phyloP scores from a whole-genome alignment of 495 filamentous ascomycete species.

The Daldinia caldariorum region DNA sequence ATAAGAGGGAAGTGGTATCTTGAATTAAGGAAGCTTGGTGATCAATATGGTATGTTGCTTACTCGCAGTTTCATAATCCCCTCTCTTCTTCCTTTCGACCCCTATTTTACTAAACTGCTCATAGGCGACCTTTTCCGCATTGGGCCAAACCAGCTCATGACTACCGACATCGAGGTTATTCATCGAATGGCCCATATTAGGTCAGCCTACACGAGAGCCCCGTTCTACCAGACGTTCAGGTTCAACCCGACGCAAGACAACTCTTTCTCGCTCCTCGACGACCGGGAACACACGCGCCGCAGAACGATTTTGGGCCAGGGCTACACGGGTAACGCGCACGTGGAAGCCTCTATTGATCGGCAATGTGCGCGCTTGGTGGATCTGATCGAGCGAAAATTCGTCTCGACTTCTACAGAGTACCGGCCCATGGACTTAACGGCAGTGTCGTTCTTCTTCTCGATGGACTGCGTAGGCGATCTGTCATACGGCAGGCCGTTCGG shows the following conservation, averaged over 20 bases:
- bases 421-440: conserved; percentile 27
- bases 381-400: conserved; percentile 33
- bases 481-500: conserved; percentile 34
- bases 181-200: conserved; percentile 37
- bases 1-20: conserved; percentile 30
- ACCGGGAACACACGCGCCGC: conserved; percentile 32
- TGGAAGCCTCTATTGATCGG: conserved; percentile 32
- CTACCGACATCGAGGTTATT: conserved; percentile 34
- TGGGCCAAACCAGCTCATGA: conserved; percentile 37
- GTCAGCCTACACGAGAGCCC: conserved; percentile 15
- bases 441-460: conserved; percentile 28
- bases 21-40: conserved; percentile 26
- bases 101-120: not conserved
- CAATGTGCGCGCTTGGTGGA: conserved; percentile 29
- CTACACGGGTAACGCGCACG: conserved; percentile 21
- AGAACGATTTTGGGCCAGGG: conserved; percentile 32
- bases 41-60: conserved; percentile 27
- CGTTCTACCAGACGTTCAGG: conserved; percentile 37
- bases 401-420: conserved; percentile 25
- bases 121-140: conserved; percentile 33
- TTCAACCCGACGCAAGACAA: conserved; percentile 37
- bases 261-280: conserved; percentile 32
- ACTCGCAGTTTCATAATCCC: not conserved
- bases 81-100: not conserved
- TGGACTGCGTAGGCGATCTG: conserved; percentile 37